Conservation (phyloP, 2,329 filamentous ascomycete genomes). For the Ophiostoma perfectum region DNA sequence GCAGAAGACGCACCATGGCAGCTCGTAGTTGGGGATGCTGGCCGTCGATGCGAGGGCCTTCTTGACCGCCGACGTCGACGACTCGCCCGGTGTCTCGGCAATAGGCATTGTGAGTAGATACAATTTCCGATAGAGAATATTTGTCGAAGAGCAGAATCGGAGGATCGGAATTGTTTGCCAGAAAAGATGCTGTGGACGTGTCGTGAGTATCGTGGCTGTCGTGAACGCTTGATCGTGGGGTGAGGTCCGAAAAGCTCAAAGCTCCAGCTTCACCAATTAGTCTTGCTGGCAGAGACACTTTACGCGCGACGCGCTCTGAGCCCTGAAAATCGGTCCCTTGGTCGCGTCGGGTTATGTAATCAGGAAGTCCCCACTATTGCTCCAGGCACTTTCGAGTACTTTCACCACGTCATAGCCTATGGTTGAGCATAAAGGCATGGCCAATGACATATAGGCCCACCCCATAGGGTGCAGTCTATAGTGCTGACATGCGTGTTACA, state of each 20-base stretch:
- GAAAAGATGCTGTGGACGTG: not conserved
- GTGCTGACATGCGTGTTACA: no score
- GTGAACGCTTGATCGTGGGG: not conserved
- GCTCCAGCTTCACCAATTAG: constrained; percentile 11
- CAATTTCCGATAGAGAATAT: no score
- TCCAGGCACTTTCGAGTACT: not conserved
- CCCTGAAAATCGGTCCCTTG: not conserved
- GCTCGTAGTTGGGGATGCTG: constrained; percentile 59
- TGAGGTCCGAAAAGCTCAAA: constrained; percentile 8
- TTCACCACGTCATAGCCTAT: not conserved
- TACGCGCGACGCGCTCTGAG: constrained; percentile 12
- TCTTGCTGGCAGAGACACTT: not conserved
- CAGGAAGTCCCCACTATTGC: not conserved
- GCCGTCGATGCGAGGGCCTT: constrained; percentile 47
- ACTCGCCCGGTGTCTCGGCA: constrained; percentile 52
- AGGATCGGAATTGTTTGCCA: not conserved
- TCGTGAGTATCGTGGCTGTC: not conserved
- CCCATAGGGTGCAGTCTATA: no score
- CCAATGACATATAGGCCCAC: no score
- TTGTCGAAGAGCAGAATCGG: not conserved
- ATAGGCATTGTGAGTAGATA: constrained; percentile 37
- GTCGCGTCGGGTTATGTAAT: not conserved
- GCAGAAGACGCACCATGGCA: constrained; percentile 59
- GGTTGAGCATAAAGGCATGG: no score
- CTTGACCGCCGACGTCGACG: constrained; percentile 54